Evolutionary conservation across 1,284 basidiomycete species (phyloP).

Genomic region (Thelephora terrestris): DNA sequence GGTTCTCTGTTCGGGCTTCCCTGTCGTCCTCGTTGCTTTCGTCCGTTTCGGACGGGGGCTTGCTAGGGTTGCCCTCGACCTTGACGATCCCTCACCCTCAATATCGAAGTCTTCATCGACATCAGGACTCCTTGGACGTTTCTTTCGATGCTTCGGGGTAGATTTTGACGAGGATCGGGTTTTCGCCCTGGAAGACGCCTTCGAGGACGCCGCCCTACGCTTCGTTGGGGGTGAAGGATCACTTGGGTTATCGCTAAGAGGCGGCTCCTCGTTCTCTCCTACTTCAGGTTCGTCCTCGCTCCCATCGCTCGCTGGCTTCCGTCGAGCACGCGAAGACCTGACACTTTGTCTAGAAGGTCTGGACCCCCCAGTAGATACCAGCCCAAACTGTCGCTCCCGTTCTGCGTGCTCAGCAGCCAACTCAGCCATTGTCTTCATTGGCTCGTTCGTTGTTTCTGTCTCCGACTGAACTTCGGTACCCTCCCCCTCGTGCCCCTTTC

Average conservation of each 20-base stretch:
- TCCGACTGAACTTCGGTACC: conserved; percentile 21
- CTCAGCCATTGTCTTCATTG: conserved; percentile 55
- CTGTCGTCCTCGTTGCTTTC: conserved; percentile 10
- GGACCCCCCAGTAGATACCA: too few species aligned
- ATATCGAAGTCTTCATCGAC: conserved; percentile 3
- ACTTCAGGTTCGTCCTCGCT: conserved; percentile 8
- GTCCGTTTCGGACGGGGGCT: conserved; percentile 17
- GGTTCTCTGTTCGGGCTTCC: too few species aligned
- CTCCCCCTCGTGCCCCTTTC: conserved; percentile 23
- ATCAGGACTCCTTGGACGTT: background rate
- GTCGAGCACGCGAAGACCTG: conserved; percentile 5
- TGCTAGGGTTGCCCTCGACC: background rate
- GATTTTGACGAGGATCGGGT: conserved; percentile 3
- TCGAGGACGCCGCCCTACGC: conserved; percentile 15
- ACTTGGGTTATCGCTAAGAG: background rate
- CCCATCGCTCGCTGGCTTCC: conserved; percentile 10
- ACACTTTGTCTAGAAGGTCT: too few species aligned
- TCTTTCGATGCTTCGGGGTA: background rate
- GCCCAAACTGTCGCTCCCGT: conserved; percentile 4
- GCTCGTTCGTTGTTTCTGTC: conserved; percentile 11
- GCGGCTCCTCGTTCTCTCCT: conserved; percentile 3
- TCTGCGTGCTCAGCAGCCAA: conserved; percentile 40
- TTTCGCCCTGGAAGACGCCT: conserved; percentile 15
- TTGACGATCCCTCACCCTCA: conserved; percentile 6
- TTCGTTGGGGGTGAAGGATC: conserved; percentile 2